These are phyloP conservation scores for Aspergillus affinis DNA, from an alignment of 495 filamentous ascomycete species.

Conservation along the genomic window DNA sequence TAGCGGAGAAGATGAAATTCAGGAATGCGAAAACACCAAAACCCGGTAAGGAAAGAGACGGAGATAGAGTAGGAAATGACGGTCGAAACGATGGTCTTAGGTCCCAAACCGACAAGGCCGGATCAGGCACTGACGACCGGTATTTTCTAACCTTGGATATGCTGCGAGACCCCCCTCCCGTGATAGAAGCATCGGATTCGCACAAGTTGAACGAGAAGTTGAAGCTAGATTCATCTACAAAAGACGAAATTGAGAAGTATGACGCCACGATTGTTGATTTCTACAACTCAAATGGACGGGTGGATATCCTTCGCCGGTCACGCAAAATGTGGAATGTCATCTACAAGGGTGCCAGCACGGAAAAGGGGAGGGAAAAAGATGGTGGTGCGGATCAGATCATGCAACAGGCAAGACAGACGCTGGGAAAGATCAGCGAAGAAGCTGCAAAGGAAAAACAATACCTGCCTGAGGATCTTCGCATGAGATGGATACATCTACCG, in stretches of 20 bases:
- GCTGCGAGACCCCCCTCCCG: neutral
- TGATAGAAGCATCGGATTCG: neutral
- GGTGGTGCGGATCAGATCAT: neutral
- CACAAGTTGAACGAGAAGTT: neutral
- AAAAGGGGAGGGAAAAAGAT: neutral
- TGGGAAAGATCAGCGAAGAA: neutral
- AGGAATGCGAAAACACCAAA: neutral
- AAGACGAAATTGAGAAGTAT: neutral
- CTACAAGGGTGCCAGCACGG: neutral
- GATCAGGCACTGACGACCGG: neutral
- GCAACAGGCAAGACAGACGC: neutral
- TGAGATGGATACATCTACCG: neutral
- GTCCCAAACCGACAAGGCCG: neutral
- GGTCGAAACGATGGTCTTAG: neutral
- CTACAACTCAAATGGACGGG: neutral
- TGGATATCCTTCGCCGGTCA: constrained; percentile 2
- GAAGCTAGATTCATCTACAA: neutral
- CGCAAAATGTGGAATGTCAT: constrained; percentile 5
- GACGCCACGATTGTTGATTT: constrained; percentile 5
- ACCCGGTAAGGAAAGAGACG: neutral
- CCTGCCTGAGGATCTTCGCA: neutral
- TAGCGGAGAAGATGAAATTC: neutral
- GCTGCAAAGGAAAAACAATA: neutral
- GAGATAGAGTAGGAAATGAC: neutral
- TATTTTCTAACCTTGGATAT: neutral